These are phyloP conservation scores for Stentor coeruleus DNA, from an alignment of 73 alveolate species.

Conservation along the genomic window DNA sequence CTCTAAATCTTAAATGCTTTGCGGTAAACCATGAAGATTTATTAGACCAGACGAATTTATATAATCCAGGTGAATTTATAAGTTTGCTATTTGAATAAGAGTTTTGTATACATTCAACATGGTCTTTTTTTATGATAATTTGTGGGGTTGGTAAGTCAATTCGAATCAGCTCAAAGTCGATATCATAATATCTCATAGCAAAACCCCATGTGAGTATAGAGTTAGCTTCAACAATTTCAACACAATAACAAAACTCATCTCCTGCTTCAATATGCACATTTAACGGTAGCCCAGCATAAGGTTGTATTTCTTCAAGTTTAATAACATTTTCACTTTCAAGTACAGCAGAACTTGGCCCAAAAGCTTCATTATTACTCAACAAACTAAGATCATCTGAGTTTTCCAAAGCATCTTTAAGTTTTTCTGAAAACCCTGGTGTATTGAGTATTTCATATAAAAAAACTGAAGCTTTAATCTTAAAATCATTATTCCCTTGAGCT, in stretches of 20 bases:
- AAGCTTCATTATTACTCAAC: not conserved
- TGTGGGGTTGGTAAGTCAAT: slow-evolving; percentile 13
- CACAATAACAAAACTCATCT: slow-evolving; percentile 44
- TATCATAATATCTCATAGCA: slow-evolving; percentile 64
- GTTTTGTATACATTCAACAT: not conserved
- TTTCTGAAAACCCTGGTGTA: not conserved
- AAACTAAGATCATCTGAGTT: not conserved
- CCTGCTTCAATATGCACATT: slow-evolving; percentile 58
- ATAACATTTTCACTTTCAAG: not conserved
- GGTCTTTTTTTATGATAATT: not conserved
- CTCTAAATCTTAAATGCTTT: slow-evolving; percentile 58
- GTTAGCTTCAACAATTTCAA: slow-evolving; percentile 67
- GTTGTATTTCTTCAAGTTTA: not conserved
- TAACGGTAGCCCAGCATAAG: slow-evolving; percentile 54
- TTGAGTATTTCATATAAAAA: not conserved
- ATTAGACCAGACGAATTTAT: slow-evolving; percentile 69
- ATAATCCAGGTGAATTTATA: slow-evolving; percentile 72
- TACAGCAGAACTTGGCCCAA: not conserved
- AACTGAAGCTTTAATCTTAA: not conserved
- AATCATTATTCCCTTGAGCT: not conserved
- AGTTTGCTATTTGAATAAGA: not conserved
- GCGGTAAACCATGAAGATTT: slow-evolving; percentile 80
- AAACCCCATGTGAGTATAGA: slow-evolving; percentile 68
- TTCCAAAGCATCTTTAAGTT: not conserved
- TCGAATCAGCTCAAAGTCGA: slow-evolving; percentile 39